Evolutionary conservation across 2,329 filamentous ascomycete species (phyloP), one percentile per base, ranked within the genome.

Genomic region (Xylogone sp.): DNA sequence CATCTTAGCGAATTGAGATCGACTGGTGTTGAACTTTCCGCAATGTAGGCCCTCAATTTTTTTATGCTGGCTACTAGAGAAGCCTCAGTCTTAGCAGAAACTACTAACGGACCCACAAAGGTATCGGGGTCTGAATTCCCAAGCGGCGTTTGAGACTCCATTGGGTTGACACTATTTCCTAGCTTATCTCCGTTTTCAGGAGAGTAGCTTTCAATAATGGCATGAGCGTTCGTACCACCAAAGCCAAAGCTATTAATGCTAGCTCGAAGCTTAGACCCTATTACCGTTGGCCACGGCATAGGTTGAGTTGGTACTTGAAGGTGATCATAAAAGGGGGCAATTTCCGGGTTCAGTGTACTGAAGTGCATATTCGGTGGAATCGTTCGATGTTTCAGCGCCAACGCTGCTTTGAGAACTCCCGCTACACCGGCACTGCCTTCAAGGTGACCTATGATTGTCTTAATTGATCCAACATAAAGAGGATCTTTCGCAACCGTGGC

Each of bases 341-440:
- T 63, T 5, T 57, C 57, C 0, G 67, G 56, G 31, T 74, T 75
- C 1, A 66, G 57, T 6, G 54, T 65, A n/a, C 66, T 60, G 27
- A 73, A 55, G 19, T 48, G 55, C 22, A 63, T 46, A n/a, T 67
- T 67, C 1, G 65, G 63, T 1, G 65, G 65, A 19, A 69, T 65
- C 1, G 24, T 54, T 2, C 50, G 54, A n/a, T 62, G 54, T 47
- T 67, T 57, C 8, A 69, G 19, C 1, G 60, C 57, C n/a, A 66
- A 47, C 3, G 58, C 51, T 2, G 59, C 59, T 42, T 63, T 66
- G 7, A 70, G 50, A 2, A 70, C 8, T n/a, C 62, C 61, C 6
- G 63, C 60, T 5, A 68, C 29, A 7, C 67, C 68, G 3, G 65
- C 62, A n/a, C 59, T 56, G 20, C 58, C 60, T 53, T 65, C 63